Percentiles rank a stretch among this genome's conserved stretches.
These are phyloP conservation scores for Dichotomopilus funicola DNA, from an alignment of 2,329 filamentous ascomycete species.

Conservation along the genomic window DNA sequence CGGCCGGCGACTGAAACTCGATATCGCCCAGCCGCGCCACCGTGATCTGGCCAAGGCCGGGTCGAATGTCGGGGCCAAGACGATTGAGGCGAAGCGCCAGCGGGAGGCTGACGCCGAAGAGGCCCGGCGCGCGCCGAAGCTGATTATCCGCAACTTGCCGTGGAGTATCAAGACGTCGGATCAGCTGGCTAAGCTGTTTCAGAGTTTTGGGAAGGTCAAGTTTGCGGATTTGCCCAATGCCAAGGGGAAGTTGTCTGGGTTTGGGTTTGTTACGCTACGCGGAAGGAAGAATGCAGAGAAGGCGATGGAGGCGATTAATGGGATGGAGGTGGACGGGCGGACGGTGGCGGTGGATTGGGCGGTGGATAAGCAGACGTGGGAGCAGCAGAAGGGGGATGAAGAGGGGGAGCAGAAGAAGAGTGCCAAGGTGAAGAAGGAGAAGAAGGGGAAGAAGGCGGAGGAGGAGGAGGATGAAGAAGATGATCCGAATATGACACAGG, in stretches of 20 bases:
- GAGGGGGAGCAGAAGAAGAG: conserved; percentile 20
- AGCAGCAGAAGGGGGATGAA: conserved; percentile 46
- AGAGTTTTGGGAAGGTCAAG: conserved; percentile 87
- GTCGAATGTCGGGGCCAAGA: conserved; percentile 30
- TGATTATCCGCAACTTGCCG: conserved; percentile 88
- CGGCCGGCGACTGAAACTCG: conserved; percentile 75
- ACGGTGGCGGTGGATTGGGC: conserved; percentile 94
- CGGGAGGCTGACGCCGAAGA: conserved; percentile 55
- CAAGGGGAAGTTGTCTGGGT: conserved; percentile 71
- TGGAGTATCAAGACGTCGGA: conserved; percentile 90
- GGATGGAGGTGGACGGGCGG: conserved; percentile 81
- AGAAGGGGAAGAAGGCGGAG: conserved; percentile 33
- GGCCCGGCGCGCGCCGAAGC: conserved; percentile 58
- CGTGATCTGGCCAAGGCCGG: conserved; percentile 48
- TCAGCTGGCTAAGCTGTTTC: conserved; percentile 72
- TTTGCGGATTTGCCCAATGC: conserved; percentile 76
- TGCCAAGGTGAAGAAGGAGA: conserved; percentile 29
- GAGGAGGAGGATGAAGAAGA: conserved; percentile 29
- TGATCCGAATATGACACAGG: conserved; percentile 31
- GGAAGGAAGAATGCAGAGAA: conserved; percentile 87
- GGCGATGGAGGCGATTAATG: conserved; percentile 78
- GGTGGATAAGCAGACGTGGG: conserved; percentile 84
- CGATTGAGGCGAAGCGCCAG: conserved; percentile 42
- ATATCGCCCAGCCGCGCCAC: conserved; percentile 80
- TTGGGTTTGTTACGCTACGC: conserved; percentile 85